Conservation (phyloP, 345 rosid genomes). For the Moringa oleifera region DNA sequence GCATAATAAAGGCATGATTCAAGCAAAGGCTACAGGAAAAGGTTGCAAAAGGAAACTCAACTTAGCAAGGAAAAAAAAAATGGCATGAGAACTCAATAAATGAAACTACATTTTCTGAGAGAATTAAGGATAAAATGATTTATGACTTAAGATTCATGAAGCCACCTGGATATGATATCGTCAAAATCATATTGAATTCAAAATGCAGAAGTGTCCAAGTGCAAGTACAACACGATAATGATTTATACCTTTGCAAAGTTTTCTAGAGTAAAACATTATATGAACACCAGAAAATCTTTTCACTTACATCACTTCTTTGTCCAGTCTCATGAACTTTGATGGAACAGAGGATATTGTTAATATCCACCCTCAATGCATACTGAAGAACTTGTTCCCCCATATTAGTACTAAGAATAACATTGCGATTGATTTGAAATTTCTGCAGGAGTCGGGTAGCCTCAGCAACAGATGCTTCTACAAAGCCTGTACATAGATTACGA, state of each 20-base stretch:
- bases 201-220: too few relatives aligned
- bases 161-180: too few relatives aligned
- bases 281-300: conserved; percentile 3
- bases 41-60: not conserved
- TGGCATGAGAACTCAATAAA: not conserved
- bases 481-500: conserved; percentile 39
- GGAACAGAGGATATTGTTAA: conserved; percentile 42
- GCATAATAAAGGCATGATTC: not conserved
- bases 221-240: too few relatives aligned
- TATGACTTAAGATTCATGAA: too few relatives aligned
- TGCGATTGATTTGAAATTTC: conserved; percentile 51
- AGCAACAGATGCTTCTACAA: conserved; percentile 54
- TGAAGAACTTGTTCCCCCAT: conserved; percentile 36
- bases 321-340: conserved; percentile 54
- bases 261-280: too few relatives aligned
- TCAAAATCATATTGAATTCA: too few relatives aligned
- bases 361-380: conserved; percentile 43
- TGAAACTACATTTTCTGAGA: too few relatives aligned
- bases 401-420: conserved; percentile 33
- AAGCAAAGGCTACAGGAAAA: conserved; percentile 4
- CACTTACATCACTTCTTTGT: conserved; percentile 41
- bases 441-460: conserved; percentile 46
- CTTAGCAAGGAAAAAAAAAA: not conserved
- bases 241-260: too few relatives aligned
- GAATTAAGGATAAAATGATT: too few relatives aligned